A percentile compares a stretch with the other conserved stretches of the same genome.
phyloP scores from a whole-genome alignment of 1,139 yeast species.

The Spathaspora sp. region DNA sequence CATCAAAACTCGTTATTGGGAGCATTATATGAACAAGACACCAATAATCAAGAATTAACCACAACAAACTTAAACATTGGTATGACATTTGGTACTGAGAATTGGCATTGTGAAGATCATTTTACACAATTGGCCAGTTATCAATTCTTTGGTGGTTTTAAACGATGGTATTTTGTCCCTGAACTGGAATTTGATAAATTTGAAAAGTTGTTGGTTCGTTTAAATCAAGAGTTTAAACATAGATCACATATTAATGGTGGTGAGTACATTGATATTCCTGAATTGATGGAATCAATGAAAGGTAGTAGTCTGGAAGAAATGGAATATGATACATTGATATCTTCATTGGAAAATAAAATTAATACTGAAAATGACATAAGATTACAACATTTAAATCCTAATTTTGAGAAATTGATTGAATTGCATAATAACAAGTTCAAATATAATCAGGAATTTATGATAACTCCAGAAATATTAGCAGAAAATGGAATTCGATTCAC shows the following conservation, averaged over 20 bases:
- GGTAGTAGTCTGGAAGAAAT: slow-evolving; percentile 15
- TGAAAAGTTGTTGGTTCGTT: slow-evolving; percentile 43
- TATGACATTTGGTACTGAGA: slow-evolving; percentile 67
- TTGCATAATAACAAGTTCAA: slow-evolving; percentile 11
- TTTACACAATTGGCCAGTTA: slow-evolving; percentile 65
- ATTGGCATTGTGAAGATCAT: slow-evolving; percentile 80
- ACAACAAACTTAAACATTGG: slow-evolving; percentile 43
- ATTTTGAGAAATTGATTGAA: slow-evolving; percentile 28
- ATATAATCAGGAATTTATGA: slow-evolving; percentile 39
- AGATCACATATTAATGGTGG: slow-evolving; percentile 25
- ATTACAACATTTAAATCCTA: slow-evolving; percentile 21
- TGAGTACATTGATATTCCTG: slow-evolving; percentile 15
- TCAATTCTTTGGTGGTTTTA: slow-evolving; percentile 68
- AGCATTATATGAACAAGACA: slow-evolving; percentile 32
- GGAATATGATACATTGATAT: slow-evolving; percentile 27
- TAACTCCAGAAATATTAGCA: slow-evolving; percentile 51
- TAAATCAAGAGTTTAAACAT: slow-evolving; percentile 15
- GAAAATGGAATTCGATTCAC: slow-evolving; percentile 47
- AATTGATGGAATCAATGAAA: slow-evolving; percentile 17
- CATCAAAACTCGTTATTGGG: slow-evolving; percentile 53
- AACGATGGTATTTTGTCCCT: slow-evolving; percentile 80
- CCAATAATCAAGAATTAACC: slow-evolving; percentile 42
- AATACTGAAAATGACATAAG: slow-evolving; percentile 26
- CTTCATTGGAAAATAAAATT: slow-evolving; percentile 32
- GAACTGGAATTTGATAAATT: slow-evolving; percentile 65